phyloP scores from a whole-genome alignment of 176 grass and related monocot genomes.

The Zea luxurians region DNA sequence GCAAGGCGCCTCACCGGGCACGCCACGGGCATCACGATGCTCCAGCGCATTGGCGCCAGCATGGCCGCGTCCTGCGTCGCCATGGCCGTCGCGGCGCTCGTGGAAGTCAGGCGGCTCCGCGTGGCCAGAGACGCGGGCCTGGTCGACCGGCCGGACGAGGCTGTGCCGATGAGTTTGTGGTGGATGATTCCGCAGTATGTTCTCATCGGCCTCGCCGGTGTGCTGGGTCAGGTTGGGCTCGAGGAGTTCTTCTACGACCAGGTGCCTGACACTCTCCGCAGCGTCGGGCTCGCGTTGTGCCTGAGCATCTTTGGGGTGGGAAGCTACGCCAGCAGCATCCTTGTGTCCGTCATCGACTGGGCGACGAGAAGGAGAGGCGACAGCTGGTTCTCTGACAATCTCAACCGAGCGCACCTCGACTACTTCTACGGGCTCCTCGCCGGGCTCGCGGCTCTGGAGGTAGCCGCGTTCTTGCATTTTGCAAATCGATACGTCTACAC shows the following conservation, averaged over 20 bases:
- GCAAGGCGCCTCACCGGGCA: slow-evolving; percentile 47
- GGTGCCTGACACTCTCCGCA: slow-evolving; percentile 42
- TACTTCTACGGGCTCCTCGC: slow-evolving; percentile 79
- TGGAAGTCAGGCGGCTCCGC: slow-evolving; percentile 56
- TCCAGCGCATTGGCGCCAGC: slow-evolving; percentile 62
- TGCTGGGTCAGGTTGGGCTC: slow-evolving; percentile 38
- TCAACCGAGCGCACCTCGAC: slow-evolving; percentile 69
- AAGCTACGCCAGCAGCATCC: slow-evolving; percentile 49
- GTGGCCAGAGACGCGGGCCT: slow-evolving; percentile 46
- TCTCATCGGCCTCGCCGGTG: slow-evolving; percentile 50
- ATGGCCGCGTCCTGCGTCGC: slow-evolving; percentile 45
- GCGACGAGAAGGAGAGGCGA: slow-evolving; percentile 27
- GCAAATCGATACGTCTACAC: slow-evolving; percentile 44
- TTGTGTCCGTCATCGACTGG: slow-evolving; percentile 57
- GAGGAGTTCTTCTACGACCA: slow-evolving; percentile 22
- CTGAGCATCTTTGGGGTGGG: slow-evolving; percentile 62
- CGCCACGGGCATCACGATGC: slow-evolving; percentile 62
- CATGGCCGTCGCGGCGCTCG: slow-evolving; percentile 56
- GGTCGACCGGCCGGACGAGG: slow-evolving; percentile 37
- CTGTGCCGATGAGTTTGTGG: slow-evolving; percentile 80
- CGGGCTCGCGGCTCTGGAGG: slow-evolving; percentile 40
- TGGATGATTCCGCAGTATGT: slow-evolving; percentile 86
- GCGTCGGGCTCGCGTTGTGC: slow-evolving; percentile 57
- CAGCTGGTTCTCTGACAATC: slow-evolving; percentile 70
- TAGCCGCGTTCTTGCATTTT: slow-evolving; percentile 45